Evolutionary conservation across 2,329 filamentous ascomycete species (phyloP), one percentile per base, ranked within the genome.

Genomic region (Hirsutella rhossiliensis): DNA sequence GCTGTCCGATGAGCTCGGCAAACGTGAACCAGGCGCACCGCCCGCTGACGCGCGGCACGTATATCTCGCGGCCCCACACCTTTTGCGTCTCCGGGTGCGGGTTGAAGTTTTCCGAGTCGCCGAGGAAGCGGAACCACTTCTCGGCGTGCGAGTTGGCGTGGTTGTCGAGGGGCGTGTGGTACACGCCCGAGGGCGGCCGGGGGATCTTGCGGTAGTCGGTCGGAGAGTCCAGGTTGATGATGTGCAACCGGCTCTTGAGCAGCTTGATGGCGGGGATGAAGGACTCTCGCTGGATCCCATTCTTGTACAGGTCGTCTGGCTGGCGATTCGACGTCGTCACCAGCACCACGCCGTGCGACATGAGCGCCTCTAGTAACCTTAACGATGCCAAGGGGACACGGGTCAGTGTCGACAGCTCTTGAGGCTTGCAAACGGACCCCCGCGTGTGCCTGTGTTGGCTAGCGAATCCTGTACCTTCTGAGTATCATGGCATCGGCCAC

Each of bases 401-500:
- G 30, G 37, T 20, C 3, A 27, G 12, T 17, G n/a, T 34, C 31
- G 31, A 17, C 31, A 34, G 31, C 31, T 34, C 23, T 27, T 7
- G 23, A 9, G 23, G 23, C 23, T 27, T 9, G 23, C 23, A 27
- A 9, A 27, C 23, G 23, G 23, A 23, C 23, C 23, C 23, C 23
- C 23, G 23, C 23, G 23, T 6, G 23, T 9, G 23, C 5, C 6
- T 27, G 23, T 7, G 23, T 6, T 27, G 23, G 23, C 23, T 27
- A 27, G 23, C 23, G 23, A 6, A 27, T 27, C 23, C 23, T 5
- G 23, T 62, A 80, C 72, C 86, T 75, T 54, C 92, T 76, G 53
- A 98, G 62, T 54, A 98, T 98, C 92, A 98, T 98, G 54, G 92
- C 92, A 67, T 97, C 90, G 15, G 92, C 92, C 29, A 98, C 90